phyloP scores from a whole-genome alignment of 345 rosid genomes.

The Populus nigra region DNA sequence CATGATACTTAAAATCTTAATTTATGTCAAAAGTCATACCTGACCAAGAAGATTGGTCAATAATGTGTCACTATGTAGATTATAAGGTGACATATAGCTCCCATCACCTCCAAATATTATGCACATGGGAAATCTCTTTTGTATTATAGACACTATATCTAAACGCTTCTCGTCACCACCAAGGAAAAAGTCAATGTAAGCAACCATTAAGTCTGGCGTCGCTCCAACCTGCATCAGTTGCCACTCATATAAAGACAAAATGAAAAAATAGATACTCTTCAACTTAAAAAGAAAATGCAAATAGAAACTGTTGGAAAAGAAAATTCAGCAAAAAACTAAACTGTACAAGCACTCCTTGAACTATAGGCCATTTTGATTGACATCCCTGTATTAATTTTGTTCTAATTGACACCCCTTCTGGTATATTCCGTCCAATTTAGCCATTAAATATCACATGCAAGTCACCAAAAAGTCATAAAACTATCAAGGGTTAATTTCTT shows the following conservation, averaged over 20 bases:
- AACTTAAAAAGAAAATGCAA: not conserved
- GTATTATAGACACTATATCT: conserved; percentile 83
- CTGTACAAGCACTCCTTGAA: no score
- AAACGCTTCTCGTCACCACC: conserved; percentile 98
- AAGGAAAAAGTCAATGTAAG: conserved; percentile 87
- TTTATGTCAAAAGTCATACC: conserved; percentile 36
- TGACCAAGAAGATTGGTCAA: conserved; percentile 92
- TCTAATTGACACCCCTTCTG: no score
- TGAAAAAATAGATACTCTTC: conserved; percentile 1
- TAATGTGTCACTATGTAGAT: conserved; percentile 71
- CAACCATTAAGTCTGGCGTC: conserved; percentile 92
- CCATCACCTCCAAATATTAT: conserved; percentile 95
- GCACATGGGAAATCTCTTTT: conserved; percentile 94
- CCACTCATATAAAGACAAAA: conserved; percentile 9
- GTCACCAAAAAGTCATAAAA: no score
- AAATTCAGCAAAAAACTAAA: not conserved
- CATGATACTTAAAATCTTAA: not conserved
- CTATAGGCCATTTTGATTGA: not conserved
- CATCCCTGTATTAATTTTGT: not conserved
- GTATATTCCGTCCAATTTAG: no score
- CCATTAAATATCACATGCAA: no score
- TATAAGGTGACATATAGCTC: conserved; percentile 96
- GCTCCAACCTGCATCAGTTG: conserved; percentile 79
- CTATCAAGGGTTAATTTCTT: no score
- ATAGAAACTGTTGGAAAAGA: not conserved